Base-by-base conservation (phyloP, 805 yeast genomes). In the Nakazawaea pomicola region DNA sequence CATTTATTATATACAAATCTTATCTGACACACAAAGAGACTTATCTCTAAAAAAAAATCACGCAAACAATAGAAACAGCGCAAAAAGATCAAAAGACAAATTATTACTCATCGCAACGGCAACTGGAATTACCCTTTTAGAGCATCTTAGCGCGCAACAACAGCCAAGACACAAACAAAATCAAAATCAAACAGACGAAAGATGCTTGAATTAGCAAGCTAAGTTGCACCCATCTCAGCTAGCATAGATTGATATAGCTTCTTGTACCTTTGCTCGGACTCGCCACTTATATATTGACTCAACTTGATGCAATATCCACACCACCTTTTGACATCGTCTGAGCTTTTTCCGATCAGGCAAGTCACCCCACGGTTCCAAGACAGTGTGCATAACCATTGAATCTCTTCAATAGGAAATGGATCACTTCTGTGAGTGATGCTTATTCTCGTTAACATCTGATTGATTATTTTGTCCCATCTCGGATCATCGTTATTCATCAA, bases 311-410 rank as follows among this genome's bases (percentile, higher is more conserved):
- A 46, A 6, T 40, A 23, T 20, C 42, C 24, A 29, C 46, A 46
- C 47, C 46, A 46, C 19, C 38, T 33, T 12, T 37, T 41, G 2
- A 37, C 38, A 6, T 17, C 20, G 15, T 29, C 31, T 6, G 12
- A 49, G 2, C 57, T 48, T 3, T 50, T 57, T 6, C 45, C 45
- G 27, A 53, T 52, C 19, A 60, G 45, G 3, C 39, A 28, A 15
- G 51, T 54, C 4, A 67, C 60, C 1, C 71, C 71, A 31, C 49
- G 48, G 35, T 68, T 67, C 72, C 72, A 68, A 33, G 62, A 52
- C 1, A 53, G 47, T 2, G 64, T 59, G 1, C 65, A 54, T 7
- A 68, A 44, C 58, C 60, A 58, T 47, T 66, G 70, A 24, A 63
- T 38, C 37, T 65, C 70, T 17, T 29, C 33, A 28, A 37, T 9